Conservation (phyloP, 495 filamentous ascomycete species). For the Lentithecium fluviatile region DNA sequence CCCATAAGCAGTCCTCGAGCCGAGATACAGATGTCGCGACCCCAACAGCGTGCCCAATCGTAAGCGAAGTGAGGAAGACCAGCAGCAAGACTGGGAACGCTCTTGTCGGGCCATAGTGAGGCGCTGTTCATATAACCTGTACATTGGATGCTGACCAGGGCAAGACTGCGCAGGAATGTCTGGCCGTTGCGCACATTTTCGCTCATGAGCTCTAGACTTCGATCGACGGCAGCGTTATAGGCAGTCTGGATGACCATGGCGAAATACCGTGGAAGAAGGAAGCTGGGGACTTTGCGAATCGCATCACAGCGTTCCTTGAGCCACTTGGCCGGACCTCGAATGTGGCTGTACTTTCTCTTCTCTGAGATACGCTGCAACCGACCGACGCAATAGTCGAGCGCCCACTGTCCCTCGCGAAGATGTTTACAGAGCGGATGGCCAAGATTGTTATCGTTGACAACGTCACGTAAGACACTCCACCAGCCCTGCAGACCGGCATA, state of each 20-base stretch:
- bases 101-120: constrained; percentile 81
- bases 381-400: constrained; percentile 82
- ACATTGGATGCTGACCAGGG: constrained; percentile 86
- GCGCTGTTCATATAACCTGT: constrained; percentile 85
- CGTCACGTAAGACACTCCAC: constrained; percentile 88
- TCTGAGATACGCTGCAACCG: constrained; percentile 72
- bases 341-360: constrained; percentile 55
- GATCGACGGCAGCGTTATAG: constrained; percentile 78
- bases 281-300: constrained; percentile 78
- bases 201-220: constrained; percentile 73
- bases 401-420: constrained; percentile 88
- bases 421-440: constrained; percentile 92
- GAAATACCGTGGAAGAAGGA: constrained; percentile 90
- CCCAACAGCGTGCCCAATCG: constrained; percentile 96
- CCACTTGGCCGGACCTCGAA: constrained; percentile 71
- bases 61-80: constrained; percentile 93
- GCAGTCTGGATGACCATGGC: constrained; percentile 82
- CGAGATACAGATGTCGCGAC: constrained; percentile 94
- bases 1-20: constrained; percentile 84
- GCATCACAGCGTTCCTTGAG: constrained; percentile 78
- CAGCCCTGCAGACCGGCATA: constrained; percentile 98
- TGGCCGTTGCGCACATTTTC: constrained; percentile 75
- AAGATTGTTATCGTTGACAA: constrained; percentile 86
- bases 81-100: constrained; percentile 83
- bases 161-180: constrained; percentile 78